Conservation (phyloP, 2,329 filamentous ascomycete species). For the Microcyclosporella mali region DNA sequence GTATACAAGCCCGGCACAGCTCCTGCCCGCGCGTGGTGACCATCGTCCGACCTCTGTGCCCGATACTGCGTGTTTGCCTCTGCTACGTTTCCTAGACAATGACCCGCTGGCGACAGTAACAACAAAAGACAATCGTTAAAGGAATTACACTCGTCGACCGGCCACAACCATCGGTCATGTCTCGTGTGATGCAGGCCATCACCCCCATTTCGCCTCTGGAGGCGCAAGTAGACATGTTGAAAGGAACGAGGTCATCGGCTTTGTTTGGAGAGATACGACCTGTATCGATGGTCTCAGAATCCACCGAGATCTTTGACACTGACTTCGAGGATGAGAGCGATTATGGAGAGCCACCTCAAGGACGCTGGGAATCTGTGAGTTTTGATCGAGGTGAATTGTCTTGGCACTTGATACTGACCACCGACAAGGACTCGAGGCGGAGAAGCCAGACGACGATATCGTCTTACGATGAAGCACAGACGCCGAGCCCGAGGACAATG, state of each 20-base stretch:
- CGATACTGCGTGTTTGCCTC: conserved; percentile 21
- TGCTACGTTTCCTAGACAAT: conserved; percentile 11
- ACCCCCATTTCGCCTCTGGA: conserved; percentile 40
- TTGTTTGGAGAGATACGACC: conserved; percentile 32
- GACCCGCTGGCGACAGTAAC: conserved; percentile 17
- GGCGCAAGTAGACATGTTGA: conserved; percentile 44
- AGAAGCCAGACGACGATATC: conserved; percentile 81
- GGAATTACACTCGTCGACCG: not conserved
- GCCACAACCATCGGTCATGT: not conserved
- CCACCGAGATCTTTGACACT: conserved; percentile 73
- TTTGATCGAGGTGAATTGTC: not conserved
- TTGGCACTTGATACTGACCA: conserved; percentile 11
- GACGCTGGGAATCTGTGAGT: conserved; percentile 67
- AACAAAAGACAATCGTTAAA: conserved; percentile 10
- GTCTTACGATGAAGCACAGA: conserved; percentile 76
- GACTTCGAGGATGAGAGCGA: conserved; percentile 65
- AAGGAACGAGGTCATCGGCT: conserved; percentile 45
- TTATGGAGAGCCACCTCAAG: conserved; percentile 46
- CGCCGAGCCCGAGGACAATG: conserved; percentile 58
- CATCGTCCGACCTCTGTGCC: conserved; percentile 33
- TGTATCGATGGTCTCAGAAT: conserved; percentile 51
- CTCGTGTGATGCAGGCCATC: conserved; percentile 38
- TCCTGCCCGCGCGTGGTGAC: conserved; percentile 37
- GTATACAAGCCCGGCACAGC: conserved; percentile 40
- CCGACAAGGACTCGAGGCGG: conserved; percentile 48